These are phyloP conservation scores for Penicillium diatomitis DNA, from an alignment of 495 filamentous ascomycete genomes.

Conservation along the genomic window DNA sequence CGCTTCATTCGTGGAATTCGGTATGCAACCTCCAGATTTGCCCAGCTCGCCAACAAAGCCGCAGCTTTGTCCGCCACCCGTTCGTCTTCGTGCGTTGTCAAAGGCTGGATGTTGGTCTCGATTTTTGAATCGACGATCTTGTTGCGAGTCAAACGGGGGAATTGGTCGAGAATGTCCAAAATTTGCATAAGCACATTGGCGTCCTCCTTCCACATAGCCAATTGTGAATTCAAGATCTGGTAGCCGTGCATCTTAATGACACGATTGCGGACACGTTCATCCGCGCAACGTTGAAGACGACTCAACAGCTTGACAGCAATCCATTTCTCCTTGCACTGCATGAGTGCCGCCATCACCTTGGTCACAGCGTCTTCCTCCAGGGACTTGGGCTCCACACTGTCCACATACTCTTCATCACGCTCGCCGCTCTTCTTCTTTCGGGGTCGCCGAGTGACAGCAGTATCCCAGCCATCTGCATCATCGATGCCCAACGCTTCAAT, in stretches of 20 bases:
- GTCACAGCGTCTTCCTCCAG: slow-evolving; percentile 84
- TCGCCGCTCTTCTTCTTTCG: slow-evolving; percentile 92
- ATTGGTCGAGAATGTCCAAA: slow-evolving; percentile 77
- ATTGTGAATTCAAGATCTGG: slow-evolving; percentile 77
- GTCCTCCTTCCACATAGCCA: slow-evolving; percentile 79
- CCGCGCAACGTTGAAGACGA: slow-evolving; percentile 82
- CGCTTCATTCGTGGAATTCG: slow-evolving; percentile 81
- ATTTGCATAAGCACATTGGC: slow-evolving; percentile 81
- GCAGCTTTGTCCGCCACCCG: slow-evolving; percentile 63
- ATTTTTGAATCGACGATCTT: slow-evolving; percentile 97
- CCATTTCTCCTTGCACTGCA: slow-evolving; percentile 99
- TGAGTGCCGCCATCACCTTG: slow-evolving; percentile 96
- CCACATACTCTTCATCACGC: slow-evolving; percentile 94
- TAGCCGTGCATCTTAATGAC: slow-evolving; percentile 97
- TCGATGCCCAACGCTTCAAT: slow-evolving; percentile 96
- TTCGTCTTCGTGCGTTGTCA: slow-evolving; percentile 62
- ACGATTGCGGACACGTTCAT: slow-evolving; percentile 78
- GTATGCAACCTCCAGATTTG: slow-evolving; percentile 83
- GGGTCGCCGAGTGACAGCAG: slow-evolving; percentile 74
- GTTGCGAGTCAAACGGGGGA: slow-evolving; percentile 88
- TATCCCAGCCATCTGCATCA: slow-evolving; percentile 87
- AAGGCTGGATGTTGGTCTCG: slow-evolving; percentile 66
- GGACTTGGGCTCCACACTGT: slow-evolving; percentile 73
- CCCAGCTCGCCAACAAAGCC: slow-evolving; percentile 73
- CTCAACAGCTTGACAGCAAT: slow-evolving; percentile 90